A percentile compares a stretch with the other conserved stretches of the same genome.
Conservation (phyloP, 768 basidiomycete genomes). For the Leucogyrophana mollusca region DNA sequence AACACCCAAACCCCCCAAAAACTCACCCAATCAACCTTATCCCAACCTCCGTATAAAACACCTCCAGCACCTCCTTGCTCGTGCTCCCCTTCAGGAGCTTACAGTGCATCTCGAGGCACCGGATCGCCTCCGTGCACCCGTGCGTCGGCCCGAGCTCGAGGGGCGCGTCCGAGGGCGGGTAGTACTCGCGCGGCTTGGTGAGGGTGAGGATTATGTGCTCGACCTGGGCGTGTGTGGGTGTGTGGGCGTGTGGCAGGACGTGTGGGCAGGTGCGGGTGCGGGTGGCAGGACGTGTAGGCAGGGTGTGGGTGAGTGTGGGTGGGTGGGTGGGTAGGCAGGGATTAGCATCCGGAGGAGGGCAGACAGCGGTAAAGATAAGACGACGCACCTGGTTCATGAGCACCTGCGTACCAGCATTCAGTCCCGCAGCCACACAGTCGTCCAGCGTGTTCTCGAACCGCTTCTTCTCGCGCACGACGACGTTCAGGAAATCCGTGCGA, state of each 20-base stretch:
- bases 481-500: conserved; percentile 89
- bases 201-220: conserved; percentile 87
- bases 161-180: conserved; percentile 76
- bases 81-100: conserved; percentile 90
- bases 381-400: conserved; percentile 84
- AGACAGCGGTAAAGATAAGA: conserved; percentile 1
- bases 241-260: background rate
- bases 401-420: conserved; percentile 95
- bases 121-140: conserved; percentile 88
- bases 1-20: conserved; percentile 3
- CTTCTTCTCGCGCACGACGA: conserved; percentile 95
- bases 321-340: too few relatives aligned
- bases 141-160: conserved; percentile 84
- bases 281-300: too few relatives aligned
- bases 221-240: conserved; percentile 48
- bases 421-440: conserved; percentile 87
- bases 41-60: conserved; percentile 97
- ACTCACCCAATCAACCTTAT: conserved; percentile 81
- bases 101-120: conserved; percentile 88
- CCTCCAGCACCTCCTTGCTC: conserved; percentile 93
- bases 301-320: too few relatives aligned
- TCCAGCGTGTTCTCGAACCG: conserved; percentile 90
- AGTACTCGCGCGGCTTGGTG: conserved; percentile 87
- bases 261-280: too few relatives aligned
- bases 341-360: too few relatives aligned